Evolutionary conservation across 495 filamentous ascomycete genomes (phyloP), one percentile per base, ranked within the genome.

Genomic region (Penicillium tannophilum): DNA sequence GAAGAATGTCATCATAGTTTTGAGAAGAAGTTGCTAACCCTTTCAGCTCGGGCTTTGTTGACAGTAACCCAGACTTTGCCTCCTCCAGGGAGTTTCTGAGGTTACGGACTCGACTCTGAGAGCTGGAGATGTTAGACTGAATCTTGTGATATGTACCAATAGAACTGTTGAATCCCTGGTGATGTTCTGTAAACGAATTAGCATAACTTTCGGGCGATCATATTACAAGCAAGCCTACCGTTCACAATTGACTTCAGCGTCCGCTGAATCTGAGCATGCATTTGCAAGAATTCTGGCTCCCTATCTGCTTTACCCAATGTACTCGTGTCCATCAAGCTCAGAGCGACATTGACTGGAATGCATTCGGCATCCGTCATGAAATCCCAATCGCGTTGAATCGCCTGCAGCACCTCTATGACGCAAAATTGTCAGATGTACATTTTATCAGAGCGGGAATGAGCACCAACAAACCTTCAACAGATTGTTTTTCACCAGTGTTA

Each of bases 111-210:
- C 93, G 88, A 56, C 83, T 82, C 72, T 99, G 95, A 12, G 92
- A 96, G 33, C 85, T 78, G 59, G 92, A 89, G 63, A 99, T 96
- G 73, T 91, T 96, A 6, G 88, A 82, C 70, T 98, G 94, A 56
- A 99, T 98, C 75, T 93, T 97, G 75, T 99, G 95, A 66, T 97
- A 99, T 16, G 93, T 96, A 70, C 94, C 95, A 55, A 99, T 98
- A 42, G 92, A 96, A 74, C 92, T 97, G 70, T 97, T 99, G 81
- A 99, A 99, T 31, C 92, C 94, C 73, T 99, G 94, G 64, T 98
- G 93, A 68, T 99, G 93, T 75, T 98, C 93, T 87, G 52, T 19
- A 54, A 47, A 24, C 12, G 31, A 28, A 8, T 64, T 33, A 66
- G 64, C 52, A 60, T 31, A 4, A 42, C 4, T 42, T 19, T 23